These are phyloP conservation scores for Phytophthora tentaculata DNA, from an alignment of 352 stramenopile genomes.

Conservation along the genomic window DNA sequence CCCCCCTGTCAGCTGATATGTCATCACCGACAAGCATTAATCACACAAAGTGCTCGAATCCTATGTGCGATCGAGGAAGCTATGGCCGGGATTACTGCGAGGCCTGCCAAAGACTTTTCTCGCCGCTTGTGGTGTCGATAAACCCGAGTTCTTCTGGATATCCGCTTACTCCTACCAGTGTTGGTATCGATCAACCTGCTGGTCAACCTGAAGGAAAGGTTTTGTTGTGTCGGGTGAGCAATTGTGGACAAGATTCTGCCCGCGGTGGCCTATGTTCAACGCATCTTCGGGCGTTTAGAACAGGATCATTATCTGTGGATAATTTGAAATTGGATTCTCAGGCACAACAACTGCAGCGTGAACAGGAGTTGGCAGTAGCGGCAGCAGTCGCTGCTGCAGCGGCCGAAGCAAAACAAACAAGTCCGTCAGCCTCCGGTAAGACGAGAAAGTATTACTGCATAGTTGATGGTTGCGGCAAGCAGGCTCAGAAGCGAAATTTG, in stretches of 20 bases:
- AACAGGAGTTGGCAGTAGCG: conserved; percentile 30
- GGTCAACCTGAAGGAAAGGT: conserved; percentile 20
- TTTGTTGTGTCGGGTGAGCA: conserved; percentile 50
- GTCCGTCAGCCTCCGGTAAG: conserved; percentile 28
- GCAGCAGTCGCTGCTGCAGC: conserved; percentile 23
- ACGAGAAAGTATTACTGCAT: conserved; percentile 77
- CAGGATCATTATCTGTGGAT: conserved; percentile 62
- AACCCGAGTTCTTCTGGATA: conserved; percentile 20
- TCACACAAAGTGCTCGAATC: conserved; percentile 54
- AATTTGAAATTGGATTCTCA: conserved; percentile 60
- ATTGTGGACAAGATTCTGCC: conserved; percentile 35
- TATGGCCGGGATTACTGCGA: conserved; percentile 69
- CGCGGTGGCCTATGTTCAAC: conserved; percentile 50
- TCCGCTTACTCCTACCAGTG: conserved; percentile 12
- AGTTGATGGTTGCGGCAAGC: conserved; percentile 63
- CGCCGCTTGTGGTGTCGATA: conserved; percentile 58
- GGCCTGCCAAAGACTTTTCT: conserved; percentile 65
- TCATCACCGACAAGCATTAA: conserved; percentile 11
- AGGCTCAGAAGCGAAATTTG: conserved; percentile 64
- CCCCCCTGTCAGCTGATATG: conserved; percentile 21
- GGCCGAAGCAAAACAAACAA: conserved; percentile 21
- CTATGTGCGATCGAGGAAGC: conserved; percentile 60
- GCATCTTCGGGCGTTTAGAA: conserved; percentile 60
- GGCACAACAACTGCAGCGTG: conserved; percentile 28
- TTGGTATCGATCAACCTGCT: conserved; percentile 20